phyloP scores from a whole-genome alignment of 2,329 filamentous ascomycete genomes.

The Neofusicoccum umdonicola region DNA sequence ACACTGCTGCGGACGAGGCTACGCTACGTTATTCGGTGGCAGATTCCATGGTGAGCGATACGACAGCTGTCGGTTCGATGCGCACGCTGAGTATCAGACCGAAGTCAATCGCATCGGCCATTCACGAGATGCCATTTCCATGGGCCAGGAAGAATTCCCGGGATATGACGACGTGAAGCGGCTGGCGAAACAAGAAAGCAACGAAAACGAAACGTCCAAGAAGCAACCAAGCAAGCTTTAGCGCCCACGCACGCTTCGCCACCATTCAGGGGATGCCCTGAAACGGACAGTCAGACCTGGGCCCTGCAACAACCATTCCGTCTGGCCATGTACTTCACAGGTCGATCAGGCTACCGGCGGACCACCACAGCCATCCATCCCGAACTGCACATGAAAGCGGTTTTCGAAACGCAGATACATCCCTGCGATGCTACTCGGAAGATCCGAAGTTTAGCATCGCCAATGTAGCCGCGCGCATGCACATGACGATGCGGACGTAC shows the following conservation, averaged over 20 bases:
- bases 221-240: background rate
- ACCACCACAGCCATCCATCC: background rate
- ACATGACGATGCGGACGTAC: background rate
- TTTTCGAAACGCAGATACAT: background rate
- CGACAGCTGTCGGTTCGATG: conserved; percentile 11
- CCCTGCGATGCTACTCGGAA: background rate
- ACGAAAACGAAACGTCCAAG: background rate
- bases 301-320: background rate
- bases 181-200: conserved; percentile 1
- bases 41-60: conserved; percentile 15
- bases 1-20: background rate
- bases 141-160: conserved; percentile 6
- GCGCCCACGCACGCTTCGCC: background rate
- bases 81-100: conserved; percentile 9
- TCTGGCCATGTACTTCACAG: background rate
- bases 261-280: background rate
- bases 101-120: conserved; percentile 1
- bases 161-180: background rate
- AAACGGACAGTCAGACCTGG: background rate
- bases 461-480: background rate
- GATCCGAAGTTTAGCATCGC: background rate
- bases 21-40: conserved; percentile 7
- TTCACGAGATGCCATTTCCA: conserved; percentile 6
- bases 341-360: background rate
- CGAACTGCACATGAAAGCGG: background rate